These are phyloP conservation scores for Harrya chromipes DNA, from an alignment of 768 basidiomycete genomes.

Conservation along the genomic window DNA sequence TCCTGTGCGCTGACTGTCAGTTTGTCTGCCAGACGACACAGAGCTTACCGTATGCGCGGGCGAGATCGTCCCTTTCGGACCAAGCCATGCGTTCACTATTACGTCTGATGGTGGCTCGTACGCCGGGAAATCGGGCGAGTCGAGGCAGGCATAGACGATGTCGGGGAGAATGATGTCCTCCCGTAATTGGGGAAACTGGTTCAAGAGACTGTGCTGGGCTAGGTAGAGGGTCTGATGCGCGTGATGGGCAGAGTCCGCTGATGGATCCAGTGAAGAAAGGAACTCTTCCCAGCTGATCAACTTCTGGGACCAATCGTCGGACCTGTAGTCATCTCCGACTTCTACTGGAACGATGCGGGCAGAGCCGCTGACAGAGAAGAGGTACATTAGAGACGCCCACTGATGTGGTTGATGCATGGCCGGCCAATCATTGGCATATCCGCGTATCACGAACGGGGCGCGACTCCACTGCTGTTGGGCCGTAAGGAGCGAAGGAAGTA, in stretches of 20 bases:
- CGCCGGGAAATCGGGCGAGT: slow-evolving; percentile 39
- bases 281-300: slow-evolving; percentile 80
- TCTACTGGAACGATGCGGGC: slow-evolving; percentile 91
- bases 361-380: slow-evolving; percentile 66
- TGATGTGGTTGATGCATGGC: slow-evolving; percentile 58
- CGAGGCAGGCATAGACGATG: slow-evolving; percentile 72
- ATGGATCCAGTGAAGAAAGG: slow-evolving; percentile 43
- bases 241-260: slow-evolving; percentile 13
- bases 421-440: slow-evolving; percentile 70
- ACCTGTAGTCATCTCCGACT: slow-evolving; percentile 80
- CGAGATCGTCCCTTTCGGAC: slow-evolving; percentile 72
- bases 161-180: slow-evolving; percentile 84
- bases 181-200: slow-evolving; percentile 77
- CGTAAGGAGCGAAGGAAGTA: slow-evolving; percentile 54
- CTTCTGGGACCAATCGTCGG: slow-evolving; percentile 75
- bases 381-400: slow-evolving; percentile 72
- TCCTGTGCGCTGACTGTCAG: slow-evolving; percentile 50
- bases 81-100: slow-evolving; percentile 79
- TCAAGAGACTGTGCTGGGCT: slow-evolving; percentile 85
- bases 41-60: slow-evolving; percentile 83
- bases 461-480: slow-evolving; percentile 46
- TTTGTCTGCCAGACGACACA: slow-evolving; percentile 9
- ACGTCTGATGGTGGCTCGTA: slow-evolving; percentile 68
- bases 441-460: slow-evolving; percentile 71
- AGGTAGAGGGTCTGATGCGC: slow-evolving; percentile 59